Conservation (phyloP, 73 alveolate species). For the Tetrahymena thermophila region DNA sequence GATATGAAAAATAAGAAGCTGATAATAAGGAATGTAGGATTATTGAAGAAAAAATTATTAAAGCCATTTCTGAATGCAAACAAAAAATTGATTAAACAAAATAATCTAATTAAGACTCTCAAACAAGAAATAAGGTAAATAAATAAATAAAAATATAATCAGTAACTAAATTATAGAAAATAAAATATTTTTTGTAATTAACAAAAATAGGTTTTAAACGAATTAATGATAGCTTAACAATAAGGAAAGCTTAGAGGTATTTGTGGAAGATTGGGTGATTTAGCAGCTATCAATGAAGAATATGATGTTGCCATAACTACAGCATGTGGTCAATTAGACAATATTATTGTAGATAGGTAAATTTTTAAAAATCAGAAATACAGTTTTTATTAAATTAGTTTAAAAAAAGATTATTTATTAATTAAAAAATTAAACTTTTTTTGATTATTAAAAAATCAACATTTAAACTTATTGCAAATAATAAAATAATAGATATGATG, state of each 20-base stretch:
- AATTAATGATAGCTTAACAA: conserved; percentile 61
- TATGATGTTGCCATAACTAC: conserved; percentile 76
- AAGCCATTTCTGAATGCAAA: conserved; percentile 27
- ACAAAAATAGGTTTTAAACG: conserved; percentile 18
- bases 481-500: conserved; percentile 13
- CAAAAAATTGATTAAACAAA: conserved; percentile 40
- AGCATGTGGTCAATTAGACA: conserved; percentile 61
- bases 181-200: not conserved
- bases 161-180: not conserved
- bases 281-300: conserved; percentile 63
- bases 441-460: no score
- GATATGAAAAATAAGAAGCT: not conserved
- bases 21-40: not conserved
- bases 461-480: no score
- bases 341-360: conserved; percentile 62
- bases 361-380: not conserved
- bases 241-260: conserved; percentile 73
- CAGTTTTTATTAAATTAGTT: not conserved
- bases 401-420: no score
- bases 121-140: conserved; percentile 36
- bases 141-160: not conserved
- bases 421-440: no score
- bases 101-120: conserved; percentile 36
- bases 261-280: conserved; percentile 80
- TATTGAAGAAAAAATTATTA: conserved; percentile 14